Evolutionary conservation across 2,329 filamentous ascomycete genomes (phyloP), one percentile per base, ranked within the genome.

Genomic region (Penicillium sp.): DNA sequence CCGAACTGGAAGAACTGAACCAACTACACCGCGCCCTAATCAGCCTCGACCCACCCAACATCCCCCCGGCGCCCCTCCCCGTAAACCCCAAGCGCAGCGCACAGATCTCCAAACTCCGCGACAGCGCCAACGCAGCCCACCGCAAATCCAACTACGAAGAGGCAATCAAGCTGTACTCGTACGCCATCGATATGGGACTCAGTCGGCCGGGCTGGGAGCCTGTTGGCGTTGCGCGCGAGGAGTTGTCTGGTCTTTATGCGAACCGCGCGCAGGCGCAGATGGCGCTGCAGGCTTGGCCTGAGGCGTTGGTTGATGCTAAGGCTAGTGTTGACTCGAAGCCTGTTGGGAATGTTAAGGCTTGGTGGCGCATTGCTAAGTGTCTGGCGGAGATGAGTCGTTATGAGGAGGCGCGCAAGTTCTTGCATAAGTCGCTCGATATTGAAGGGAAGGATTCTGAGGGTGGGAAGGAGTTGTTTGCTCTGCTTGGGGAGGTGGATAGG

Each of bases 201-300:
- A 82, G 81, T 9, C 82, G 94, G 4, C 93, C 94, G 0, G 77
- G 84, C 15, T 99, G 94, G 94, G 94, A 99, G 77, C 92, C 92
- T 0, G 83, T 85, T 15, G 87, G 87, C 13, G 80, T 97, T 25
- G 89, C 94, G 53, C 80, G 91, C 61, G 94, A 97, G 73, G 94
- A 99, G 76, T 79, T 93, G 9, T 83, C 88, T 11, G 84, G 84
- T 16, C 78, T 97, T 65, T 91, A 91, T 75, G 86, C 89, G 50
- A 97, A 97, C 76, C 83, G 94, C 55, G 91, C 92, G 55, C 92
- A 97, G 82, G 91, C 91, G 59, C 84, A 93, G 75, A 96, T 97
- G 88, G 87, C 86, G 19, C 78, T 60, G 74, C 84, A 87, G 75
- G 83, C 83, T 65, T 97, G 93, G 92, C 83, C 90, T 0, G 91